A percentile compares a stretch with the other conserved stretches of the same genome.
These are phyloP conservation scores for Edaphochlamys debaryana DNA, from an alignment of 139 green algal genomes.

Conservation along the genomic window DNA sequence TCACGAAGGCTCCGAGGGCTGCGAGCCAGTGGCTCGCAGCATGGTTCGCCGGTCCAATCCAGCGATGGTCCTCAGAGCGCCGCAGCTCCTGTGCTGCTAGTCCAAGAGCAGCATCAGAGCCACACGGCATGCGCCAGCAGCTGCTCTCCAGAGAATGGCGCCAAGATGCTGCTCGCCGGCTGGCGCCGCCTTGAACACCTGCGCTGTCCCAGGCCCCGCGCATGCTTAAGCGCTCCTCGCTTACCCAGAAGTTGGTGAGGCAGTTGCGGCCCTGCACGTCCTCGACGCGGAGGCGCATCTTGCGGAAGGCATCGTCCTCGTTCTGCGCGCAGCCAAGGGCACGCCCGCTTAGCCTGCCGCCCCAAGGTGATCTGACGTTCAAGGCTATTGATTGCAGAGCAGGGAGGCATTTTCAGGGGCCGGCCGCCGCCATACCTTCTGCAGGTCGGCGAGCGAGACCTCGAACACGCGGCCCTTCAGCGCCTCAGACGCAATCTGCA, in stretches of 20 bases:
- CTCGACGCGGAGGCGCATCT: constrained; percentile 96
- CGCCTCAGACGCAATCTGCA: constrained; percentile 97
- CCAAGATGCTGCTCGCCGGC: too few species aligned
- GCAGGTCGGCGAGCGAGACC: constrained; percentile 95
- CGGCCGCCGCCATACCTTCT: constrained; percentile 78
- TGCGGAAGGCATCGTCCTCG: constrained; percentile 97
- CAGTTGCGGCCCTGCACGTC: constrained; percentile 96
- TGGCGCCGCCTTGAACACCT: too few species aligned
- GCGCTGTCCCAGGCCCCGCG: too few species aligned
- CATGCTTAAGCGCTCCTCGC: too few species aligned
- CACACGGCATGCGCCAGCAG: too few species aligned
- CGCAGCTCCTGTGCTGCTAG: too few species aligned
- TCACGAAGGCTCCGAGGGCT: too few species aligned
- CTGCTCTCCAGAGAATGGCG: too few species aligned
- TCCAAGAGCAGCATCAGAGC: too few species aligned
- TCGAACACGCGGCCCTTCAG: constrained; percentile 99
- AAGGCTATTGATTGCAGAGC: neutral
- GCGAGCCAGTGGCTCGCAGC: too few species aligned
- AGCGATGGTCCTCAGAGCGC: too few species aligned
- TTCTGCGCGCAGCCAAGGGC: constrained; percentile 72
- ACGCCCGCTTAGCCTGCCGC: neutral
- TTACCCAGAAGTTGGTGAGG: constrained; percentile 96
- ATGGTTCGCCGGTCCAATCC: too few species aligned
- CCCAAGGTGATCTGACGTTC: neutral
- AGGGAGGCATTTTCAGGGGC: neutral